These are phyloP conservation scores for Clarireedia sp. DNA, from an alignment of 2,329 filamentous ascomycete genomes.

Conservation along the genomic window DNA sequence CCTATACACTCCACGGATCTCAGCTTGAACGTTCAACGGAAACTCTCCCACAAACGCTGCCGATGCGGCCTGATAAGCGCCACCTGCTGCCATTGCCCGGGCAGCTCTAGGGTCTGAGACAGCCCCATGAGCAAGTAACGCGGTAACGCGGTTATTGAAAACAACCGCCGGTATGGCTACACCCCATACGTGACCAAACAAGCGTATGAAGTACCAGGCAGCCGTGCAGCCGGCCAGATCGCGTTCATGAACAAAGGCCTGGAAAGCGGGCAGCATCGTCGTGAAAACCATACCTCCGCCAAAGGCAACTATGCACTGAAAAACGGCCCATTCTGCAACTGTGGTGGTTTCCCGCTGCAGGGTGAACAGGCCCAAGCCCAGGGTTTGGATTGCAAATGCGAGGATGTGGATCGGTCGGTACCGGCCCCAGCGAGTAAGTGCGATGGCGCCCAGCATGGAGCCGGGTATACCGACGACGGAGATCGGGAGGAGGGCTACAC, in stretches of 20 bases:
- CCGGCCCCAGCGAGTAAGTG: conserved; percentile 27
- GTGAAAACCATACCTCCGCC: conserved; percentile 38
- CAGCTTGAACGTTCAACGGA: background rate
- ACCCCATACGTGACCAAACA: conserved; percentile 40
- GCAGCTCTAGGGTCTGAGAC: background rate
- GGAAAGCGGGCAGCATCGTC: conserved; percentile 36
- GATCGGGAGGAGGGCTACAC: conserved; percentile 47
- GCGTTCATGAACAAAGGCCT: conserved; percentile 32
- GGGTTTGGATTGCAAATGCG: conserved; percentile 26
- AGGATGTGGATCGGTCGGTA: conserved; percentile 34
- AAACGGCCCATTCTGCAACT: conserved; percentile 34
- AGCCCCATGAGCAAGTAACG: no score
- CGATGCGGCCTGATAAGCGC: background rate
- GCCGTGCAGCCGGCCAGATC: conserved; percentile 26
- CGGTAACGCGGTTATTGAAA: background rate
- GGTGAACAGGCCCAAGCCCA: conserved; percentile 33
- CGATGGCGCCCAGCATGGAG: conserved; percentile 45
- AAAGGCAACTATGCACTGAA: conserved; percentile 34
- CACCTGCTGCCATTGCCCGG: background rate
- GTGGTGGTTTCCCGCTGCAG: conserved; percentile 33
- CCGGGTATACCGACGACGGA: conserved; percentile 53
- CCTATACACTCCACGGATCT: background rate
- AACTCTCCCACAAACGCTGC: background rate
- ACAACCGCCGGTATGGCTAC: conserved; percentile 31
- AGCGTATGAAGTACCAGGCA: conserved; percentile 35